phyloP scores from a whole-genome alignment of 1,284 basidiomycete species.

The Pseudozyma pruni region DNA sequence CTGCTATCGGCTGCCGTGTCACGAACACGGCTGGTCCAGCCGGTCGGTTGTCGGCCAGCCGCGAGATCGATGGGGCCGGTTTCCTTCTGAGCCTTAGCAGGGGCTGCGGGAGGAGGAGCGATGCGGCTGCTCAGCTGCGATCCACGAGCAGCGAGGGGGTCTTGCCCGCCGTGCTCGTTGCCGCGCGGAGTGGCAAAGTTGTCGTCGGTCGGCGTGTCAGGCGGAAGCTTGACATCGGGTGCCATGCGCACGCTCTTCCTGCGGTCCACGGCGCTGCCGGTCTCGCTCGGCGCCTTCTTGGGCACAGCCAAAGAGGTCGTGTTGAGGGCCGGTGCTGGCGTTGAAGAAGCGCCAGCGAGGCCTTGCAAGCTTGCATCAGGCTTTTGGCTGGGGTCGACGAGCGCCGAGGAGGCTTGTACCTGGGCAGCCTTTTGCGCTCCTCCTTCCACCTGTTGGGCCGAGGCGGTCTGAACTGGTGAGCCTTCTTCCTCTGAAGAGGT shows the following conservation, averaged over 20 bases:
- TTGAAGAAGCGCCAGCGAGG: conserved; percentile 12
- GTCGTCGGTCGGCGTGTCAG: conserved; percentile 52
- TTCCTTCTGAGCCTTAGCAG: conserved; percentile 36
- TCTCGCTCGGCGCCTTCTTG: conserved; percentile 38
- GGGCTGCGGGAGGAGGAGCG: conserved; percentile 52
- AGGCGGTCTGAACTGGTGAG: conserved; percentile 15
- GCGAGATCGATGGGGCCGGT: conserved; percentile 45
- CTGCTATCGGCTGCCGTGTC: conserved; percentile 49
- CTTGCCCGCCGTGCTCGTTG: conserved; percentile 40
- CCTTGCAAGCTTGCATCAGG: conserved; percentile 33
- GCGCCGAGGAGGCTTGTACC: conserved; percentile 38
- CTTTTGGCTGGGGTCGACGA: conserved; percentile 39
- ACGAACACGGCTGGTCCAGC: conserved; percentile 62
- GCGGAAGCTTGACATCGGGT: conserved; percentile 59
- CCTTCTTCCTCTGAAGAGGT: conserved; percentile 44
- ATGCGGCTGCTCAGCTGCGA: conserved; percentile 48
- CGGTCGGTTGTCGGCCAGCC: conserved; percentile 35
- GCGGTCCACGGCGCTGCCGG: conserved; percentile 35
- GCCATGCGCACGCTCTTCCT: conserved; percentile 66
- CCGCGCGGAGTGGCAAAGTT: conserved; percentile 30
- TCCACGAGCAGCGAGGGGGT: conserved; percentile 35
- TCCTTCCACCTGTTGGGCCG: conserved; percentile 13
- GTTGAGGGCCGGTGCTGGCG: conserved; percentile 17
- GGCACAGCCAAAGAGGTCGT: conserved; percentile 9
- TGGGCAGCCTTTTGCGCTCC: conserved; percentile 39